Percentiles rank a stretch among this genome's conserved stretches.
phyloP scores from a whole-genome alignment of 139 green algal genomes.

The Mychonastes homosphaera region DNA sequence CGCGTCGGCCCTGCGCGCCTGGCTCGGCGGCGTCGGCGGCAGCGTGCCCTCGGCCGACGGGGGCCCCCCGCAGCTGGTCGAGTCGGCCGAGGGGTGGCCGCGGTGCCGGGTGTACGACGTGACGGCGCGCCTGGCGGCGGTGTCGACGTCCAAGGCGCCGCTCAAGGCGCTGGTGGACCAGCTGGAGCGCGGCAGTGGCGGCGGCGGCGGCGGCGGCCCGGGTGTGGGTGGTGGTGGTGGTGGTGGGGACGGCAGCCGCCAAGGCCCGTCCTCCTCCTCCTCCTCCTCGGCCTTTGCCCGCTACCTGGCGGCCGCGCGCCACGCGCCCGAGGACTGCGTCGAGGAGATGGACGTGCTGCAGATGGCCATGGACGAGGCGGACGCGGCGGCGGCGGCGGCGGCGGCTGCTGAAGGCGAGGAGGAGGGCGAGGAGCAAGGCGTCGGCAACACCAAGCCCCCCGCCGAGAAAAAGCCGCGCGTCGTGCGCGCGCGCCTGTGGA shows the following conservation, averaged over 20 bases:
- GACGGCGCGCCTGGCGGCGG: constrained; percentile 24
- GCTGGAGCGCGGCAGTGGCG: not conserved
- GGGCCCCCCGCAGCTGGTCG: too few species aligned
- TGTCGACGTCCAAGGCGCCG: constrained; percentile 27
- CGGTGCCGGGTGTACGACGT: constrained; percentile 46
- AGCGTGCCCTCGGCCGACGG: too few species aligned
- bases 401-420: not conserved
- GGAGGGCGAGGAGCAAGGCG: constrained; percentile 1
- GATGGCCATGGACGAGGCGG: not conserved
- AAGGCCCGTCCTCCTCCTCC: too few species aligned
- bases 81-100: constrained; percentile 44
- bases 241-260: too few species aligned
- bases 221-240: too few species aligned
- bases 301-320: too few species aligned
- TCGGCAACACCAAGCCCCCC: not conserved
- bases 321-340: not conserved
- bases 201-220: not conserved
- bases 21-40: constrained; percentile 33
- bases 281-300: too few species aligned
- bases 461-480: not conserved
- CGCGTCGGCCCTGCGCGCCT: constrained; percentile 21
- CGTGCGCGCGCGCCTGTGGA: constrained; percentile 16
- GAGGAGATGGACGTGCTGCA: not conserved
- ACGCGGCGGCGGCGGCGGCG: not conserved
- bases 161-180: constrained; percentile 14